A percentile compares a stretch with the other conserved stretches of the same genome.
Evolutionary conservation across 2,329 filamentous ascomycete species (phyloP).

Genomic region (Chaetomium olivaceum): DNA sequence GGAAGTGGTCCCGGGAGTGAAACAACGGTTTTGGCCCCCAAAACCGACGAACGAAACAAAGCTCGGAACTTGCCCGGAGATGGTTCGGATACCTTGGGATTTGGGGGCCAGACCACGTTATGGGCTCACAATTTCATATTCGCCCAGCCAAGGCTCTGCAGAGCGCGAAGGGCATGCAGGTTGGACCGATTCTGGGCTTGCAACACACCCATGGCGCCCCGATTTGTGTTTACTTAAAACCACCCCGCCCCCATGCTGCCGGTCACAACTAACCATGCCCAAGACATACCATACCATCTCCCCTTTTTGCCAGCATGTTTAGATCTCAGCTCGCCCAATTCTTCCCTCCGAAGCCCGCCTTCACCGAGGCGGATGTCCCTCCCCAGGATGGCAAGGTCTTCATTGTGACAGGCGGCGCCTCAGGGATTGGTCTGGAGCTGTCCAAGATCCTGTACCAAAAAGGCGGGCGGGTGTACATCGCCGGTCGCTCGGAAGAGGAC

Average conservation of each 20-base stretch:
- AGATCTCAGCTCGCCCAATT: slow-evolving; percentile 20
- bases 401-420: slow-evolving; percentile 46
- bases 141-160: not conserved
- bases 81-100: too few relatives aligned
- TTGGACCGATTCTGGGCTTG: not conserved
- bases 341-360: slow-evolving; percentile 22
- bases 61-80: not conserved
- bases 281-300: not conserved
- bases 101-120: too few relatives aligned
- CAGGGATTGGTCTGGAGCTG: slow-evolving; percentile 49
- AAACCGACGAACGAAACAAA: not conserved
- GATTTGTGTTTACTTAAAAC: not conserved
- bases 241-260: not conserved
- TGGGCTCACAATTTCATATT: too few relatives aligned
- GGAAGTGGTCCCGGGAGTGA: too few relatives aligned
- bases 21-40: not conserved
- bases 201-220: not conserved
- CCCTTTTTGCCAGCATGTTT: not conserved
- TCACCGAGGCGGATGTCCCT: slow-evolving; percentile 19
- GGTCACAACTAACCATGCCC: not conserved
- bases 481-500: slow-evolving; percentile 45
- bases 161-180: not conserved
- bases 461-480: slow-evolving; percentile 54
- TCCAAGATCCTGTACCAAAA: slow-evolving; percentile 51
- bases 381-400: slow-evolving; percentile 25